These are phyloP conservation scores for Wakefieldia striispora DNA, from an alignment of 768 basidiomycete species.

Conservation along the genomic window DNA sequence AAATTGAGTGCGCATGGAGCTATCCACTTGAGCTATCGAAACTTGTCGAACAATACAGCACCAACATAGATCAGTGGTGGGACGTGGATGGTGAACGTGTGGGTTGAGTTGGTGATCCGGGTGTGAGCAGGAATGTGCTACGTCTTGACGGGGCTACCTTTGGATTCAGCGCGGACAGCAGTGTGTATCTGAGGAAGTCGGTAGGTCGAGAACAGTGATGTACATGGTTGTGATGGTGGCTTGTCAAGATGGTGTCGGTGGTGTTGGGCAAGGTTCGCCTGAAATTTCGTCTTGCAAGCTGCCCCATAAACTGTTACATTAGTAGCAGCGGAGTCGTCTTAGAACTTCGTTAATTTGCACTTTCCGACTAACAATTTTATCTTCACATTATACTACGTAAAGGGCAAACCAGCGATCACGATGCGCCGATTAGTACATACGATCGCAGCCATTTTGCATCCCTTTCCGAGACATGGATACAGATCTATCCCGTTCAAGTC, in stretches of 20 bases:
- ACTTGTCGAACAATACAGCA: conserved; percentile 16
- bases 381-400: too few species aligned
- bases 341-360: too few species aligned
- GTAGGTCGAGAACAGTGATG: conserved; percentile 3
- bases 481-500: not conserved
- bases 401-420: too few species aligned
- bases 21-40: conserved; percentile 30
- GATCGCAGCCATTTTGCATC: too few species aligned
- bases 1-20: conserved; percentile 14
- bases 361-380: too few species aligned
- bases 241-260: not conserved
- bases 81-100: conserved; percentile 6
- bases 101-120: conserved; percentile 19
- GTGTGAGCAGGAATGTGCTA: conserved; percentile 10
- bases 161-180: not conserved
- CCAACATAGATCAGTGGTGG: conserved; percentile 21
- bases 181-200: conserved; percentile 1
- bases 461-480: not conserved
- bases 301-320: too few species aligned
- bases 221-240: conserved; percentile 1
- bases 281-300: too few species aligned
- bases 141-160: conserved; percentile 14
- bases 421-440: too few species aligned
- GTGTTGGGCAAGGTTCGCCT: too few species aligned
- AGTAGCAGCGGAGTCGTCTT: too few species aligned